Evolutionary conservation across 257 asterid species (phyloP).

Genomic region (Catharanthus roseus): DNA sequence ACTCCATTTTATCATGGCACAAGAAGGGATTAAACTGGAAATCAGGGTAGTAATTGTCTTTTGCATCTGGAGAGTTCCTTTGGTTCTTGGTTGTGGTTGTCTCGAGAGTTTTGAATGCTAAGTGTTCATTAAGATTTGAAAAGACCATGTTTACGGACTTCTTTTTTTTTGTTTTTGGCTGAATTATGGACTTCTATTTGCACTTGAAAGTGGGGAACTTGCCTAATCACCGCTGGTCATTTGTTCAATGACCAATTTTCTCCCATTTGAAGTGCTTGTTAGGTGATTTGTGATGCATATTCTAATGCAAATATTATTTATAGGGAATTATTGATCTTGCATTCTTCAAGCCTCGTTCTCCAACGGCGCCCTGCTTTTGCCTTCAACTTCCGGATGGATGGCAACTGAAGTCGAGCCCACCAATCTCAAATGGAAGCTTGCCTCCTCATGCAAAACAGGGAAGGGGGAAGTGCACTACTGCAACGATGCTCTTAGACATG

Average conservation of each 20-base stretch:
- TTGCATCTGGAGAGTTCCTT: neutral
- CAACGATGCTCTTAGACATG: constrained; percentile 60
- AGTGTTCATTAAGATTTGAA: neutral
- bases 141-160: neutral
- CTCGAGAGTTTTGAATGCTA: neutral
- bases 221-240: neutral
- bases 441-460: constrained; percentile 48
- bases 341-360: constrained; percentile 66
- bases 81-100: neutral
- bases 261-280: neutral
- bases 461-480: constrained; percentile 77
- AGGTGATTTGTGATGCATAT: constrained; percentile 6
- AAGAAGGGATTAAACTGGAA: neutral
- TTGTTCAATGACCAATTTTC: neutral
- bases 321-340: constrained; percentile 87
- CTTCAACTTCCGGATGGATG: constrained; percentile 73
- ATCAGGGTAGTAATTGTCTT: neutral
- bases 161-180: too few relatives aligned
- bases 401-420: constrained; percentile 52
- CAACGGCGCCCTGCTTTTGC: constrained; percentile 75
- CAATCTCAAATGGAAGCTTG: constrained; percentile 45
- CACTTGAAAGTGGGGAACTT: neutral
- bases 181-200: too few relatives aligned
- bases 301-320: constrained; percentile 7
- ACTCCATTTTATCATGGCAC: neutral